Conservation (phyloP, 352 stramenopile species). For the Phytophthora multivora region DNA sequence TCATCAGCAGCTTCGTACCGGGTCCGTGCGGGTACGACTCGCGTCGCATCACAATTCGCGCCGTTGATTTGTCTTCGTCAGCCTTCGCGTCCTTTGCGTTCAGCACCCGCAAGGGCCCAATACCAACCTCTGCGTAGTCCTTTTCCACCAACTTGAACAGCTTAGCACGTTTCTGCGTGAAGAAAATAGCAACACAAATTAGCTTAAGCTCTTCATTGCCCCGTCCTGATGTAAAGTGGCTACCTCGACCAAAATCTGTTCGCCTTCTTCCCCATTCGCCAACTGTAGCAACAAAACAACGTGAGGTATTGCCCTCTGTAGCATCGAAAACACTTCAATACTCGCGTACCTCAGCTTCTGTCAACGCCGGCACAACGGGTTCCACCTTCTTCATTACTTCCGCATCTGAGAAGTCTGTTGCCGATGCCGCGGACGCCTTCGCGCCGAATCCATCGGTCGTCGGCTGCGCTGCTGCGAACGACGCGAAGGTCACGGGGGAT, state of each 20-base stretch:
- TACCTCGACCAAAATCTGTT: constrained; percentile 76
- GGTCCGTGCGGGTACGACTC: constrained; percentile 76
- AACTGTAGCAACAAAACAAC: constrained; percentile 32
- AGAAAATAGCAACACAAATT: neutral
- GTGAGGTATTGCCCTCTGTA: neutral
- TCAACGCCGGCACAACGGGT: constrained; percentile 55
- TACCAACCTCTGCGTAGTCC: constrained; percentile 78
- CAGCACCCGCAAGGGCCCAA: constrained; percentile 73
- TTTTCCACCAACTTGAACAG: constrained; percentile 80
- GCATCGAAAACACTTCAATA: neutral
- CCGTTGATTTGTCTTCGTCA: constrained; percentile 49
- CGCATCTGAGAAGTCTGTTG: constrained; percentile 52
- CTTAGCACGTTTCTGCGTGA: constrained; percentile 71
- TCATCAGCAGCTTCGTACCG: constrained; percentile 80
- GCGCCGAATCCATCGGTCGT: constrained; percentile 46
- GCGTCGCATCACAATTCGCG: constrained; percentile 78
- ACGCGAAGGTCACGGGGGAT: constrained; percentile 50
- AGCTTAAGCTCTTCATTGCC: neutral
- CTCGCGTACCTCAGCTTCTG: constrained; percentile 61
- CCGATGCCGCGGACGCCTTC: constrained; percentile 36
- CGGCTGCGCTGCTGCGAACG: constrained; percentile 51
- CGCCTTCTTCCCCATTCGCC: constrained; percentile 77
- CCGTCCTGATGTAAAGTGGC: too few species aligned
- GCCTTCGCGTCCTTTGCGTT: constrained; percentile 45
- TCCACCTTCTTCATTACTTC: constrained; percentile 59